Evolutionary conservation across 2,329 filamentous ascomycete species (phyloP).

Genomic region (Talaromyces sp.): DNA sequence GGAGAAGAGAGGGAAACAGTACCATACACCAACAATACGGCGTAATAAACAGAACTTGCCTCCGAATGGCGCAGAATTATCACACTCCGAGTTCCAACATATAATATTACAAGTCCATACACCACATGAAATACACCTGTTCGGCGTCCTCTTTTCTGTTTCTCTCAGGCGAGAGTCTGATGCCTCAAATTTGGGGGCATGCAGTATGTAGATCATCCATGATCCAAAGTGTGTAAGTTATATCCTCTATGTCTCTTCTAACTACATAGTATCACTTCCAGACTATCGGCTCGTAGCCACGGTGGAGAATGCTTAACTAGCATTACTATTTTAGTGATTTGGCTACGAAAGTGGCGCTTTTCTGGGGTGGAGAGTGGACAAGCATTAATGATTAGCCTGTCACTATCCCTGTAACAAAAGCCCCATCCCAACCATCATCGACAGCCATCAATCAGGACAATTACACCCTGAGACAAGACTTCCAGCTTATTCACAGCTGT

Average conservation of each 20-base stretch:
- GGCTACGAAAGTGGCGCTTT: neutral
- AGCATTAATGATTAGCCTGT: too few relatives aligned
- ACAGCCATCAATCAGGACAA: too few relatives aligned
- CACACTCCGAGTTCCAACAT: neutral
- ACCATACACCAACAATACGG: neutral
- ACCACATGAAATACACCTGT: neutral
- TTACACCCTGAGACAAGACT: too few relatives aligned
- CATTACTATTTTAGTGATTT: neutral
- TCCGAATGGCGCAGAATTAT: neutral
- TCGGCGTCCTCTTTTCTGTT: neutral
- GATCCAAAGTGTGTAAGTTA: too few relatives aligned
- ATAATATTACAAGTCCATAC: neutral
- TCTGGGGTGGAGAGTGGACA: neutral
- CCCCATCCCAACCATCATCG: neutral
- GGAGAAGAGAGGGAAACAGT: neutral
- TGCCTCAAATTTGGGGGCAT: neutral
- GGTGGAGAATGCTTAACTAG: neutral
- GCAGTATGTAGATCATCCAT: neutral
- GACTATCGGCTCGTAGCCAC: neutral
- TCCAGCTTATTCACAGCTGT: too few relatives aligned
- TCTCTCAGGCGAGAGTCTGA: too few relatives aligned
- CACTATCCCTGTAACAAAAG: too few relatives aligned
- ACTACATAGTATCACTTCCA: neutral
- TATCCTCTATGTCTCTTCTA: too few relatives aligned
- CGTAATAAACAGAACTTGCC: neutral